Conservation (phyloP, 73 alveolate genomes). For the Tetrahymena malaccensis region DNA sequence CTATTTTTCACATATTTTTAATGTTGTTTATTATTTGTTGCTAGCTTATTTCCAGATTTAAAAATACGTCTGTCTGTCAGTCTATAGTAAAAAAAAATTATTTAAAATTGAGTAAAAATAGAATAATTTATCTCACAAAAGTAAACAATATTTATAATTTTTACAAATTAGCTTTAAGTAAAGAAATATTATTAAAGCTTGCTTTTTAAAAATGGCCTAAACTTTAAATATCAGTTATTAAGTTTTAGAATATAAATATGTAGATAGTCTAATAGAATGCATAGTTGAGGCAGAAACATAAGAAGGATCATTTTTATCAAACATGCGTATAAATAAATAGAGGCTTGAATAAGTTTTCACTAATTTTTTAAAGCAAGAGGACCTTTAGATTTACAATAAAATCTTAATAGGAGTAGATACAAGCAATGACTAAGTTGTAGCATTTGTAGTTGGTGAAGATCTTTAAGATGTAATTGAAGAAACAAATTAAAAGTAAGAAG, state of each 20-base stretch:
- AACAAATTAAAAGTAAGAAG: background rate
- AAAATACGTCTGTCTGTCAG: too few species aligned
- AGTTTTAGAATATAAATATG: background rate
- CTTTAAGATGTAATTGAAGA: background rate
- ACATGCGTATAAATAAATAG: background rate
- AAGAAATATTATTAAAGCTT: background rate
- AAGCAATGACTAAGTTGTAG: background rate
- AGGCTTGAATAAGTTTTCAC: background rate
- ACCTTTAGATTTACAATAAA: background rate
- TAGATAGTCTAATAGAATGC: background rate
- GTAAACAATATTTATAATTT: too few species aligned
- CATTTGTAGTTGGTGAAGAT: background rate
- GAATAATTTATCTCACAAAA: too few species aligned
- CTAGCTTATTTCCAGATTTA: too few species aligned
- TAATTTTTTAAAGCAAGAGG: background rate
- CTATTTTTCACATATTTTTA: too few species aligned
- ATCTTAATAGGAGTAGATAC: background rate
- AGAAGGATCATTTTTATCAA: background rate
- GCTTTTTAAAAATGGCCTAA: background rate
- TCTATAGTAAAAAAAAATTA: too few species aligned
- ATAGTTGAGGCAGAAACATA: background rate
- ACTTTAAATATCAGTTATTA: background rate
- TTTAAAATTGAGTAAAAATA: too few species aligned
- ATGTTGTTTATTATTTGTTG: too few species aligned
- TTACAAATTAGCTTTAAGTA: too few species aligned